Conservation (phyloP, 306 rosid genomes). For the Casuarina glauca region DNA sequence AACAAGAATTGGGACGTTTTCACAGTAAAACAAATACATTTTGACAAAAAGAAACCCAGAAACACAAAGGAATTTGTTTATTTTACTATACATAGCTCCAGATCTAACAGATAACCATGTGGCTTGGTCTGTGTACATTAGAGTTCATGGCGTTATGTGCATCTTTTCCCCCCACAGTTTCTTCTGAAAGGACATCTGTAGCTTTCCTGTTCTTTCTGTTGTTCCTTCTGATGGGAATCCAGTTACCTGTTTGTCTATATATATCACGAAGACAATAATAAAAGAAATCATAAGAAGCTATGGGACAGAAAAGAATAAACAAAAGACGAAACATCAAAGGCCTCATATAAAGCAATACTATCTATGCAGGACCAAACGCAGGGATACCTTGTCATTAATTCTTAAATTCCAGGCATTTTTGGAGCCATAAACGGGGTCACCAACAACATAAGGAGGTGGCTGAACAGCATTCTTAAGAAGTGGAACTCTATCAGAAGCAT, state of each 20-base stretch:
- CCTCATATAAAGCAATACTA: constrained; percentile 2
- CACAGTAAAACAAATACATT: neutral
- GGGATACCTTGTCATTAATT: constrained; percentile 54
- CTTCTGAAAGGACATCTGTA: neutral
- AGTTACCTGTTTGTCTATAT: constrained; percentile 46
- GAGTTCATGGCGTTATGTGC: constrained; percentile 20
- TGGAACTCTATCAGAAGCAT: constrained; percentile 59
- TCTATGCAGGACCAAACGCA: constrained; percentile 3
- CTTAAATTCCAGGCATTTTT: constrained; percentile 46
- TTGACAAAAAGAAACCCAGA: neutral
- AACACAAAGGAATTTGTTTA: neutral
- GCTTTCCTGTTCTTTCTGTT: neutral
- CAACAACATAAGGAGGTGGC: constrained; percentile 53
- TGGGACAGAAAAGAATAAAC: neutral
- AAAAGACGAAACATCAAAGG: neutral
- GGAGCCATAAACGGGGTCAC: constrained; percentile 56
- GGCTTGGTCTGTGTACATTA: neutral
- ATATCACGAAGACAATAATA: constrained; percentile 8
- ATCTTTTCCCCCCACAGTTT: constrained; percentile 1
- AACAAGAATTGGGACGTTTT: neutral
- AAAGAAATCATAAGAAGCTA: neutral
- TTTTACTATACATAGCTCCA: neutral
- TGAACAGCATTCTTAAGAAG: constrained; percentile 58
- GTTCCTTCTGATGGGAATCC: constrained; percentile 19
- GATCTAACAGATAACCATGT: neutral